phyloP scores from a whole-genome alignment of 805 yeast genomes.

The Myxozyma monticola region DNA sequence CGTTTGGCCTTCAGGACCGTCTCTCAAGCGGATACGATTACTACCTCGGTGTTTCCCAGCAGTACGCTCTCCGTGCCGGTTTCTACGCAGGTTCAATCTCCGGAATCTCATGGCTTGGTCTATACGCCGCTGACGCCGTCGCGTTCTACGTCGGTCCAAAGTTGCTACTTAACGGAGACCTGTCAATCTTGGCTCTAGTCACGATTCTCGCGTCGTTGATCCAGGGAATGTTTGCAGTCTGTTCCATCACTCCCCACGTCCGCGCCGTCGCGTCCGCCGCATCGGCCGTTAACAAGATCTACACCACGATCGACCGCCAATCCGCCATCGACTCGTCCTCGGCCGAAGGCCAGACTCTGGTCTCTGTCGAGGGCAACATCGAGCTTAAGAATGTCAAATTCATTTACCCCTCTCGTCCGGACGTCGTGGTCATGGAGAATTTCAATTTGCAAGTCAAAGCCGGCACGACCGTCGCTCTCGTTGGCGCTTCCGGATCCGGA shows the following conservation, averaged over 20 bases:
- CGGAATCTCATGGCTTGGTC: slow-evolving; percentile 42
- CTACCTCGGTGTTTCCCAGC: slow-evolving; percentile 34
- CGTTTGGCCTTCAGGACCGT: slow-evolving; percentile 45
- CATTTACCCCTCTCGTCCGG: slow-evolving; percentile 39
- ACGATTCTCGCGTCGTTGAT: slow-evolving; percentile 36
- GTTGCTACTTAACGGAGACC: slow-evolving; percentile 37
- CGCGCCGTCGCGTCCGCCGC: slow-evolving; percentile 43
- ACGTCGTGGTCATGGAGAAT: slow-evolving; percentile 34
- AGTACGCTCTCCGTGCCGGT: slow-evolving; percentile 36
- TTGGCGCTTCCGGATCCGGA: slow-evolving; percentile 75
- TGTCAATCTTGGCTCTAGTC: slow-evolving; percentile 40
- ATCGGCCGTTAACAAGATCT: slow-evolving; percentile 44
- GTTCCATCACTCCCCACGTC: slow-evolving; percentile 45
- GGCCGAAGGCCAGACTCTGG: slow-evolving; percentile 28
- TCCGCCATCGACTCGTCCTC: slow-evolving; percentile 43
- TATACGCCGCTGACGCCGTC: slow-evolving; percentile 43
- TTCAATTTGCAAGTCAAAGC: slow-evolving; percentile 52
- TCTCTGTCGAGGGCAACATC: slow-evolving; percentile 42
- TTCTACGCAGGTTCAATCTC: slow-evolving; percentile 41
- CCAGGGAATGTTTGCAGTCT: slow-evolving; percentile 44
- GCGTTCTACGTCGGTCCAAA: slow-evolving; percentile 48
- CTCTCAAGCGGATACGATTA: slow-evolving; percentile 39
- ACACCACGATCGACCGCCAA: slow-evolving; percentile 46
- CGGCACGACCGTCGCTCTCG: slow-evolving; percentile 84
- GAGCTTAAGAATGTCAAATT: slow-evolving; percentile 34